A percentile compares a stretch with the other conserved stretches of the same genome.
Evolutionary conservation across 164 flowering plant genomes (phyloP).

Genomic region (Buxus sempervirens): DNA sequence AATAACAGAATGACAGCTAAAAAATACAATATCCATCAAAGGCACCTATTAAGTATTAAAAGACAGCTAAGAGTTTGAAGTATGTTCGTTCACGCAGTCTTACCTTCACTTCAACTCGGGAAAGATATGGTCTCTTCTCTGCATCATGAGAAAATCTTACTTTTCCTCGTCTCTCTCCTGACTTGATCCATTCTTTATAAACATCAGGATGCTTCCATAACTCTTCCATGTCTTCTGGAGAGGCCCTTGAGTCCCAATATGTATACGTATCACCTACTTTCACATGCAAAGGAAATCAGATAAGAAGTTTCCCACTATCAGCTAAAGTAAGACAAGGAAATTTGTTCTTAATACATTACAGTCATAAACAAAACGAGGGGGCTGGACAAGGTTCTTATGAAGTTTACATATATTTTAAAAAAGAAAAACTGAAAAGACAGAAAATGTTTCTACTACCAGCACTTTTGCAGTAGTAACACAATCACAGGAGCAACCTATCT

Average conservation of each 20-base stretch:
- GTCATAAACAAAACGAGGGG: not conserved
- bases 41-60: no score
- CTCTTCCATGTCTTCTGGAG: constrained; percentile 79
- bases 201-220: constrained; percentile 73
- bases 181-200: constrained; percentile 68
- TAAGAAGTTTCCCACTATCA: not conserved
- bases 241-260: constrained; percentile 75
- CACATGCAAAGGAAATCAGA: constrained; percentile 15
- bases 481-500: no score
- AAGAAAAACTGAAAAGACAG: not conserved
- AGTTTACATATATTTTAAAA: not conserved
- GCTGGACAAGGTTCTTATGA: not conserved
- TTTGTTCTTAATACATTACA: not conserved
- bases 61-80: not conserved
- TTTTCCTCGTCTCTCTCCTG: constrained; percentile 66
- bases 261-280: constrained; percentile 29
- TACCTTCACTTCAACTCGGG: constrained; percentile 74
- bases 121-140: constrained; percentile 69
- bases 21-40: no score
- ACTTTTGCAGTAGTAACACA: no score
- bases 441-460: no score
- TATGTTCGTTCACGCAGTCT: not conserved
- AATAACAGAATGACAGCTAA: no score
- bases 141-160: constrained; percentile 71
- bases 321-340: not conserved